Evolutionary conservation across 305 asterid genomes (phyloP).

Genomic region (Fraxinus sp.): DNA sequence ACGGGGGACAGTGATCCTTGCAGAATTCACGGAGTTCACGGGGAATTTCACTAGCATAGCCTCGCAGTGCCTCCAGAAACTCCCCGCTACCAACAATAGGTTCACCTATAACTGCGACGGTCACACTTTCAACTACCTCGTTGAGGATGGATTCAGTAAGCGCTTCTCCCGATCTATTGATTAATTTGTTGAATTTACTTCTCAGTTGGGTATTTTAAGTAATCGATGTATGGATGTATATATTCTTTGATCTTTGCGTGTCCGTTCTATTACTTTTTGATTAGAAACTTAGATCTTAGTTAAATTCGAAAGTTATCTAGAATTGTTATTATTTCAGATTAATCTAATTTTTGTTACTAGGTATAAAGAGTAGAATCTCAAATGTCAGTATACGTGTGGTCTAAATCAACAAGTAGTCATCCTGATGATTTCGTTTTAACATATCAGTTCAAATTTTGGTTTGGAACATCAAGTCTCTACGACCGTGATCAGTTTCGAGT

Average conservation of each 20-base stretch:
- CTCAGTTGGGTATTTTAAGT: constrained; percentile 2
- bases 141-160: constrained; percentile 74
- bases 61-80: constrained; percentile 82
- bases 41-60: constrained; percentile 87
- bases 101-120: constrained; percentile 84
- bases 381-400: background rate
- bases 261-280: background rate
- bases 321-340: constrained; percentile 8
- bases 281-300: constrained; percentile 21
- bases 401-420: too few species aligned
- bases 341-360: background rate
- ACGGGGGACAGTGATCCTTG: constrained; percentile 73
- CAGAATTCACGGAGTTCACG: constrained; percentile 76
- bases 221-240: background rate
- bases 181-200: constrained; percentile 7
- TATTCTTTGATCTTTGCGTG: background rate
- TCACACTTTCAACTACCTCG: constrained; percentile 81
- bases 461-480: background rate
- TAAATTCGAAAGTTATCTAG: background rate
- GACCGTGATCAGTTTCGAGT: background rate
- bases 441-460: background rate
- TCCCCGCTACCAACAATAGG: constrained; percentile 81
- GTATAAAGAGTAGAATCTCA: background rate
- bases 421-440: background rate
- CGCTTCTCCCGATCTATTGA: constrained; percentile 16